Evolutionary conservation across 176 grass and related monocot species (phyloP), one percentile per base, ranked within the genome.

Genomic region (Dactylis glomerata): DNA sequence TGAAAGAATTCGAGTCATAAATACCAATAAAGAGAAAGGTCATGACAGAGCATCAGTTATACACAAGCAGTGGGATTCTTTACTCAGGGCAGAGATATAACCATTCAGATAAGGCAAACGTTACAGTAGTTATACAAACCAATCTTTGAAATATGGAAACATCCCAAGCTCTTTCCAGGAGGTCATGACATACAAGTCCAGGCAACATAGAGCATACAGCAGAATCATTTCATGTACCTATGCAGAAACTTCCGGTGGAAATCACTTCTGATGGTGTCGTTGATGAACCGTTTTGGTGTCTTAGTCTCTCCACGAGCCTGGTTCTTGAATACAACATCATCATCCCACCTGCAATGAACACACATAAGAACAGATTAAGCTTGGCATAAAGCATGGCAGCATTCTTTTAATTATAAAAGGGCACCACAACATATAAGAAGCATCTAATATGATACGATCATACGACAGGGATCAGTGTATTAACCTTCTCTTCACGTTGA

Each of bases 171-270:
- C 15, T 42, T 17, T 3, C 9, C 10, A 24, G 42, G 22, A 68
- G 22, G n/a, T 23, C 77, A 22, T 73, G 73, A 5, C 74, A 57
- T 13, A 30, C 17, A 24, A 26, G 15, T 38, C 36, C 71, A 68
- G 10, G 3, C 5, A 27, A 26, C 20, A 80, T 20, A 68, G 41
- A 19, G 41, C 27, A 5, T 58, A 15, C 47, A 76, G 36, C 58
- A 36, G 33, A 51, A 76, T 94, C 85, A 98, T 73, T 99, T 99
- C 93, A 99, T 96, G 88, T 99, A 99, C 68, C 92, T 92, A 45
- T 99, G 91, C 90, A 99, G 75, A 76, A 98, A 98, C 76, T 98
- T 95, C 40, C 91, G 96, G 44, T 98, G 96, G 83, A 98, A 98
- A 82, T 98, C 96, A 32, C 87, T 98, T 61, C 96, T 93, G 73